These are phyloP conservation scores for Mentha longifolia DNA, from an alignment of 257 asterid genomes.

Conservation along the genomic window DNA sequence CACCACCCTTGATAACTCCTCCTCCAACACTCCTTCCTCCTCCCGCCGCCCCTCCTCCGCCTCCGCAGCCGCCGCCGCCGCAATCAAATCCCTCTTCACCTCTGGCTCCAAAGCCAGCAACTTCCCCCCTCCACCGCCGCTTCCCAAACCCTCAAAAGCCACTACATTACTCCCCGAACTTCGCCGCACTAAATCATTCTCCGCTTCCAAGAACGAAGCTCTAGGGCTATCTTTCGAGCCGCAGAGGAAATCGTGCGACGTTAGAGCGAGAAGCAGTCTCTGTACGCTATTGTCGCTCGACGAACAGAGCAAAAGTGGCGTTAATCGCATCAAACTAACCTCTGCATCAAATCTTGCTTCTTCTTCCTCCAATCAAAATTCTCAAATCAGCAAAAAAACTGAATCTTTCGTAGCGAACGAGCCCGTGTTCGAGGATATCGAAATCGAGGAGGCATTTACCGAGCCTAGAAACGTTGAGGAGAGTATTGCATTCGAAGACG, in stretches of 20 bases:
- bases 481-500: too few relatives aligned
- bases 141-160: slow-evolving; percentile 53
- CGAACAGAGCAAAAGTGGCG: slow-evolving; percentile 39
- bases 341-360: slow-evolving; percentile 27
- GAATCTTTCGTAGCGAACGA: slow-evolving; percentile 41
- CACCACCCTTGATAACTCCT: slow-evolving; percentile 65
- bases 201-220: slow-evolving; percentile 84
- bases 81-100: slow-evolving; percentile 68
- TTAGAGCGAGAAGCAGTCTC: slow-evolving; percentile 70
- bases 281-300: slow-evolving; percentile 63
- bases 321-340: slow-evolving; percentile 27
- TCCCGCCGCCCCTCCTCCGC: slow-evolving; percentile 81
- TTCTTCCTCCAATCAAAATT: slow-evolving; percentile 36
- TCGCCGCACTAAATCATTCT: slow-evolving; percentile 83
- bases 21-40: slow-evolving; percentile 65
- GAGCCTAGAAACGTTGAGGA: slow-evolving; percentile 34
- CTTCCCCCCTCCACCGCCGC: slow-evolving; percentile 48
- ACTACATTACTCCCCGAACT: slow-evolving; percentile 67
- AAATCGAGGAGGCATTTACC: slow-evolving; percentile 41
- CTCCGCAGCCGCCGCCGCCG: slow-evolving; percentile 67
- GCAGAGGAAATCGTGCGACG: slow-evolving; percentile 89
- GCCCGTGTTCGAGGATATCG: slow-evolving; percentile 54
- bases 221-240: slow-evolving; percentile 70
- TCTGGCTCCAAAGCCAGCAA: slow-evolving; percentile 35
- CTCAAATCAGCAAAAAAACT: slow-evolving; percentile 27